Evolutionary conservation across 1,139 yeast species (phyloP).

Genomic region (Blastobotrys arbuscula): DNA sequence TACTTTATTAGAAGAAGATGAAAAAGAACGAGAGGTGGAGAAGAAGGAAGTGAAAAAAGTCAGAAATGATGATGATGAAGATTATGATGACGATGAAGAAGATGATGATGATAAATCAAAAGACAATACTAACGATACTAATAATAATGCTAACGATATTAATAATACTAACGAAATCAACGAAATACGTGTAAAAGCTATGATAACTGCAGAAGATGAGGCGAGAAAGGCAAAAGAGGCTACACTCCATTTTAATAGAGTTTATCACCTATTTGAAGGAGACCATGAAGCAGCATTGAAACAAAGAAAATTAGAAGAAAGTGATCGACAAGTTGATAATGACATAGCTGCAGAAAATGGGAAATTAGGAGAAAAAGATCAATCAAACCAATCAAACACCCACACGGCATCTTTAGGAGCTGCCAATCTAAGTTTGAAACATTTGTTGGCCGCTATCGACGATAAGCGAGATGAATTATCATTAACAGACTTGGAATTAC

Average conservation of each 20-base stretch:
- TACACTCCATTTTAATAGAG: slow-evolving; percentile 36
- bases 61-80: slow-evolving; percentile 28
- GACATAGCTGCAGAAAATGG: slow-evolving; percentile 21
- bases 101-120: slow-evolving; percentile 20
- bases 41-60: slow-evolving; percentile 11
- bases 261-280: slow-evolving; percentile 79
- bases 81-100: slow-evolving; percentile 28
- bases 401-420: slow-evolving; percentile 51
- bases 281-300: slow-evolving; percentile 75
- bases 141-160: background rate
- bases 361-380: background rate
- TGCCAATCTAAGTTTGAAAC: slow-evolving; percentile 74
- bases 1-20: slow-evolving; percentile 28
- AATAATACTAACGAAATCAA: slow-evolving; percentile 1
- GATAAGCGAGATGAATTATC: slow-evolving; percentile 66
- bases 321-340: slow-evolving; percentile 62
- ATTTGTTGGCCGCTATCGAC: slow-evolving; percentile 72
- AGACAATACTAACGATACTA: slow-evolving; percentile 8
- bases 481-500: slow-evolving; percentile 78
- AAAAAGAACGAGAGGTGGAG: slow-evolving; percentile 10
- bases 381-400: background rate
- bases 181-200: background rate
- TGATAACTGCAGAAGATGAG: slow-evolving; percentile 15
- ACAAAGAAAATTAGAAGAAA: slow-evolving; percentile 71
- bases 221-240: slow-evolving; percentile 19